These are phyloP conservation scores for Boletus speciosus DNA, from an alignment of 768 basidiomycete genomes.

Conservation along the genomic window DNA sequence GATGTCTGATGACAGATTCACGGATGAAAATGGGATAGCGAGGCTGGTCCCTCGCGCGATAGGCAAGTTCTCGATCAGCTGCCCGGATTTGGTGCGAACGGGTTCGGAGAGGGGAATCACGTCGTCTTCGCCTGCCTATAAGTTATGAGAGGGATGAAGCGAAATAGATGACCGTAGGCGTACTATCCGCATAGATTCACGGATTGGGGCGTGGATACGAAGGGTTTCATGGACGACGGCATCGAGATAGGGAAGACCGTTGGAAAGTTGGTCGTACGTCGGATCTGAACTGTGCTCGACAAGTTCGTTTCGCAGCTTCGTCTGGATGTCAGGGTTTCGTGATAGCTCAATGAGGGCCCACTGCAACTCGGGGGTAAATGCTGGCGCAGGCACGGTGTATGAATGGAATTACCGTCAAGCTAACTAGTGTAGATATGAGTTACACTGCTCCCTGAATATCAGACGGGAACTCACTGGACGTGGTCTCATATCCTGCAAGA, in stretches of 20 bases:
- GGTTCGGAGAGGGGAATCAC: slow-evolving; percentile 54
- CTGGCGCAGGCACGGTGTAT: no score
- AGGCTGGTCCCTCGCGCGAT: slow-evolving; percentile 39
- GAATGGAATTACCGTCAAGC: no score
- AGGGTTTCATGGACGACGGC: slow-evolving; percentile 46
- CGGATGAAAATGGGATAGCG: slow-evolving; percentile 37
- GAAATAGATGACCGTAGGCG: no score
- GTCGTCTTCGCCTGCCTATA: slow-evolving; percentile 39
- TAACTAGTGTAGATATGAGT: no score
- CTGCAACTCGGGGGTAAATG: slow-evolving; percentile 4
- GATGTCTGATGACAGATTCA: slow-evolving; percentile 48
- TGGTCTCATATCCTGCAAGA: no score
- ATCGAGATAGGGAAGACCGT: slow-evolving; percentile 53
- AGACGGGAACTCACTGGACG: no score
- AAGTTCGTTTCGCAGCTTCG: slow-evolving; percentile 49
- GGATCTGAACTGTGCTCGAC: slow-evolving; percentile 43
- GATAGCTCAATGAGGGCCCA: slow-evolving; percentile 60
- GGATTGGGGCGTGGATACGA: slow-evolving; percentile 31
- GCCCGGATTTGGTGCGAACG: slow-evolving; percentile 41
- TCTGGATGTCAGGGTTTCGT: slow-evolving; percentile 43
- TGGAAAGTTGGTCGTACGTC: slow-evolving; percentile 50
- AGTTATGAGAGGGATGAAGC: no score
- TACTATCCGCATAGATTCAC: no score
- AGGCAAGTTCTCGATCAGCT: slow-evolving; percentile 35
- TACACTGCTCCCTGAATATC: no score